A percentile compares a stretch with the other conserved stretches of the same genome.
Conservation (phyloP, 345 rosid genomes). For the Populus deltoides region DNA sequence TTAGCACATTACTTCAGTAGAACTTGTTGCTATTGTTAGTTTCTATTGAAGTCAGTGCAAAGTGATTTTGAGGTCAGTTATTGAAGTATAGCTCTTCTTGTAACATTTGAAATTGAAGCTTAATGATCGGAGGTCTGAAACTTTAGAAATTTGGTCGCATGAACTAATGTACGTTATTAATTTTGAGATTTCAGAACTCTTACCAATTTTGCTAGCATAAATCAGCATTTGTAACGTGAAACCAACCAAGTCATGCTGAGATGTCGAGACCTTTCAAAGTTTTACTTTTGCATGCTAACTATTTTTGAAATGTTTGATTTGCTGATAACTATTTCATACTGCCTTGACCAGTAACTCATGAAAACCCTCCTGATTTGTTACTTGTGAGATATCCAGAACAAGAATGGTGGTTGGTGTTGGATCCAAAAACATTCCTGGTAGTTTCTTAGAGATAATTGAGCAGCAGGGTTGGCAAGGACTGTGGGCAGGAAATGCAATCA, state of each 20-base stretch:
- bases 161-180: neutral
- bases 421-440: conserved; percentile 79
- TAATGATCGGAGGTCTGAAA: too few relatives aligned
- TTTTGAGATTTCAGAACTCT: neutral
- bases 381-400: conserved; percentile 52
- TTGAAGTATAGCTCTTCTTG: neutral
- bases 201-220: neutral
- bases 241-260: neutral
- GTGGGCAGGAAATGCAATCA: conserved; percentile 97
- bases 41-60: neutral
- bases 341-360: neutral
- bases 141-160: neutral
- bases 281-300: neutral
- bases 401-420: conserved; percentile 99
- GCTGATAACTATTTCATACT: neutral
- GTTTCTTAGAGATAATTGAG: conserved; percentile 79
- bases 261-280: neutral
- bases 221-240: neutral
- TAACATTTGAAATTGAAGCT: neutral
- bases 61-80: neutral
- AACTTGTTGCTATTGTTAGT: neutral
- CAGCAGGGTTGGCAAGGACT: conserved; percentile 97
- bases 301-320: neutral
- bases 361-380: neutral
- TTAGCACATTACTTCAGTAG: too few relatives aligned